A percentile compares a stretch with the other conserved stretches of the same genome.
Conservation (phyloP, 306 rosid species). For the Macrotyloma uniflorum region DNA sequence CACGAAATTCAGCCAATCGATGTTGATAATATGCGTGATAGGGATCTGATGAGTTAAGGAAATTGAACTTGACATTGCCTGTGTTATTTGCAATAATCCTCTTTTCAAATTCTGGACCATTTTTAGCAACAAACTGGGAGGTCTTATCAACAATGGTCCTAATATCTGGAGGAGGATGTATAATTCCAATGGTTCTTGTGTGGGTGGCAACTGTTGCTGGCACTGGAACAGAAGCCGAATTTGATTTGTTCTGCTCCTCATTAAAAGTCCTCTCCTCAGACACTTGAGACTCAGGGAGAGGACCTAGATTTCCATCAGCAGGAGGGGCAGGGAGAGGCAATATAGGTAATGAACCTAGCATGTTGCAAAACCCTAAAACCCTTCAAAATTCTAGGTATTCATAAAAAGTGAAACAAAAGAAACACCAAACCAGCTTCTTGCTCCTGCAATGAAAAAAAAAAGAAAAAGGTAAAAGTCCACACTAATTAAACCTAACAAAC, state of each 20-base stretch:
- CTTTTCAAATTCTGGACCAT: constrained; percentile 89
- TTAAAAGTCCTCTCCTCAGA: constrained; percentile 38
- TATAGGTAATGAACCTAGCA: constrained; percentile 77
- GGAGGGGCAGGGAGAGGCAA: constrained; percentile 94
- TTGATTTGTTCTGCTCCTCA: constrained; percentile 51
- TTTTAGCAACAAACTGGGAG: constrained; percentile 83
- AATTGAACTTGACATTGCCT: constrained; percentile 82
- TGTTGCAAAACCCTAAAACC: constrained; percentile 32
- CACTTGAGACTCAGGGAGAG: constrained; percentile 63
- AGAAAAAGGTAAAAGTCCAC: too few species aligned
- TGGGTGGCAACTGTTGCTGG: constrained; percentile 71
- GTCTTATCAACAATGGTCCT: constrained; percentile 94
- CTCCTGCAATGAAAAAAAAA: constrained; percentile 27
- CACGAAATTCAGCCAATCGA: constrained; percentile 77
- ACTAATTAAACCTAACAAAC: neutral
- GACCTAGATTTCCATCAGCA: constrained; percentile 67
- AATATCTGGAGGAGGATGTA: constrained; percentile 90
- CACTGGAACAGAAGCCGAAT: constrained; percentile 39
- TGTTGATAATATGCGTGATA: constrained; percentile 95
- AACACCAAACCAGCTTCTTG: constrained; percentile 17
- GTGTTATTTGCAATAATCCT: constrained; percentile 84
- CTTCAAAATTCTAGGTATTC: constrained; percentile 5
- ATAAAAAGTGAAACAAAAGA: constrained; percentile 9
- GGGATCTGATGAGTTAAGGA: constrained; percentile 70
- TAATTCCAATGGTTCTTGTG: constrained; percentile 91